Evolutionary conservation across 2,329 filamentous ascomycete species (phyloP).

Genomic region (Didymosphaeria variabile): DNA sequence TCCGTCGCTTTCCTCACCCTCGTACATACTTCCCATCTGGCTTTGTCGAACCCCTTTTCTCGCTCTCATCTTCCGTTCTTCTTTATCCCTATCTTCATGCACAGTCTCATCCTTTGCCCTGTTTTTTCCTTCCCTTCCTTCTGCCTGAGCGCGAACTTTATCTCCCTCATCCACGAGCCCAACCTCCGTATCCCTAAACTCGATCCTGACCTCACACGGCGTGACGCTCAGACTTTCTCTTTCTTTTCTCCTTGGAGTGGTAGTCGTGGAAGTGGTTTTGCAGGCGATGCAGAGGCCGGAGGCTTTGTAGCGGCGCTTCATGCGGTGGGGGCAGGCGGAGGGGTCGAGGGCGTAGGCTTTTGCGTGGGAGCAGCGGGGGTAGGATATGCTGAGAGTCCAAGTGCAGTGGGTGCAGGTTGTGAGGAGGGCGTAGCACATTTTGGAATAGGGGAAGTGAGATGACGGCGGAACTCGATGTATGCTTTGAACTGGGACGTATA

Average conservation of each 20-base stretch:
- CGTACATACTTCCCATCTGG: not conserved
- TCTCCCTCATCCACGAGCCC: not conserved
- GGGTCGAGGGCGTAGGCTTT: conserved; percentile 27
- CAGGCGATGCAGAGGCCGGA: conserved; percentile 23
- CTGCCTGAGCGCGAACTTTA: not conserved
- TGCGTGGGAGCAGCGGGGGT: conserved; percentile 36
- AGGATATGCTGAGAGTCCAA: conserved; percentile 24
- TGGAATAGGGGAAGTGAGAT: not conserved
- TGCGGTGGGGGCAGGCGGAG: conserved; percentile 34
- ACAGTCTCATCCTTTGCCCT: not conserved
- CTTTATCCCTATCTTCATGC: too few species aligned
- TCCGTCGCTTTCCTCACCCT: conserved; percentile 1
- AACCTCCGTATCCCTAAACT: conserved; percentile 5
- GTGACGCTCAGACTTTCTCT: conserved; percentile 13
- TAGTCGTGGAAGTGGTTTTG: not conserved
- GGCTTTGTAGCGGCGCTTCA: conserved; percentile 23
- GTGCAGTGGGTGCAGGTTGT: conserved; percentile 29
- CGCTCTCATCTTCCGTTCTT: not conserved
- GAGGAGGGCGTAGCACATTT: conserved; percentile 41
- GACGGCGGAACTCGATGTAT: not conserved
- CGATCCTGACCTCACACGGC: conserved; percentile 4
- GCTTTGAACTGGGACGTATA: too few species aligned
- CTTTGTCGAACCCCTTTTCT: not conserved
- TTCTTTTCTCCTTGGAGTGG: not conserved
- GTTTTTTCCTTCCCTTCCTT: not conserved